Base-by-base conservation (phyloP, 2,329 filamentous ascomycete species). In the Arthrocladium fulminans region DNA sequence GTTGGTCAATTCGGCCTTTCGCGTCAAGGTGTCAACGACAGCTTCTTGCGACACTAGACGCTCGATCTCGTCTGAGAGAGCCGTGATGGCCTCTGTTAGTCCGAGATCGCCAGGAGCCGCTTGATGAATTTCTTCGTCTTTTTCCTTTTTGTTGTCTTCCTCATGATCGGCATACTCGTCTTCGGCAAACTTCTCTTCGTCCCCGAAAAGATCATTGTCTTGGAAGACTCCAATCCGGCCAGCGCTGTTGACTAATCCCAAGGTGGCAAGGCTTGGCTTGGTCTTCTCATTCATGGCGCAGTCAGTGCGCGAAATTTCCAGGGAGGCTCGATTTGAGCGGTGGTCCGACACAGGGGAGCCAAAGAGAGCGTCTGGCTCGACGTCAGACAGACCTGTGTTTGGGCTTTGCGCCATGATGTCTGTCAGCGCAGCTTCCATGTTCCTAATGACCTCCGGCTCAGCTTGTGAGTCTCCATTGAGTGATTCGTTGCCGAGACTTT, bases 1-100 rank as follows among this genome's bases (percentile, higher is more conserved):
- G 64, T 98, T 98, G 1, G 92, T 98, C 45, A 98, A 72, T 64
- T 98, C 92, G 0, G 94, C 92, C 67, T 98, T 98, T 49, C 86
- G 81, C 2, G 87, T 92, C 50, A 98, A 70, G 1, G 90, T 94
- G 59, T 96, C 87, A 15, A 98, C 81, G 15, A 98, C 86, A 1
- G 85, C 84, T 58, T 96, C 88, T 66, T 98, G 92, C 2, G 88
- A 81, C 8, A 79, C 76, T 15, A 98, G 74, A 55, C 88, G 86
- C 59, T 96, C 88, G 53, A 98, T 95, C 55, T 97, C 89, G 43
- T 83, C 81, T 0, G 84, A 88, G n/a, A 98, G 74, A 1, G 79
- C 82, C 37, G 86, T 83, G 55, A 98, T 95, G 8, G 94, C 90
- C 68, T 98, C 94, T 0, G 88, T 87, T 27, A 98, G 69, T 0